Evolutionary conservation across 2,329 filamentous ascomycete species (phyloP), one percentile per base, ranked within the genome.

Genomic region (Botrytis hyacinthi): DNA sequence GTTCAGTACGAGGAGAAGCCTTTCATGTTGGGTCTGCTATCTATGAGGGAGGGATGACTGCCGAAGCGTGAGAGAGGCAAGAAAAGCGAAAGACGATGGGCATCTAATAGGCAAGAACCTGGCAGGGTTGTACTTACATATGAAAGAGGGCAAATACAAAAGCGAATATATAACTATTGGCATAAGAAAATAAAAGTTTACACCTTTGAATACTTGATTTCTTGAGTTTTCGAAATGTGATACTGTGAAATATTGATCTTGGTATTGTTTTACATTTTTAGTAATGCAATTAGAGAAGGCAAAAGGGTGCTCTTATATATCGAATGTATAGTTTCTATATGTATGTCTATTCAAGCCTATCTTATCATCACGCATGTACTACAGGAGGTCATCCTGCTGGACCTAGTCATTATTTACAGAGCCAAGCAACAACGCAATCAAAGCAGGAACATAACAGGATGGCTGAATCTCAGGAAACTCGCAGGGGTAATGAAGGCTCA

Each of bases 181-280:
- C 9, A 40, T 22, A 40, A 20, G 12, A n/a, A 22, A 67, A 51
- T 40, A 54, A 68, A 68, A 68, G 16, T 68, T 68, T 54, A 68
- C 35, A 29, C 26, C 26, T 18, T 42, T 57, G 35, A 10, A 29
- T 22, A n/a, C 51, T 29, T 29, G 8, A 54, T 42, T 16, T 40
- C 16, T 57, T 22, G 18, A 14, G 4, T 54, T 32, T 29, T 16
- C 12, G 9, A 5, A 8, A 40, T 42, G n/a, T 42, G n/a, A 29
- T 2, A 32, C n/a, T 32, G 51, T 29, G 1, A 40, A n/a, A 44
- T 32, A 44, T 63, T 63, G 26, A 57, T 68, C 14, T 57, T 12
- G 26, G 61, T 46, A 20, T 46, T 9, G 12, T 22, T 12, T 51
- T n/a, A 35, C 12, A n/a, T 14, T 29, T 37, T 10, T 2, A n/a